These are phyloP conservation scores for Daldinia eschscholtzii DNA, from an alignment of 2,329 filamentous ascomycete species.

Conservation along the genomic window DNA sequence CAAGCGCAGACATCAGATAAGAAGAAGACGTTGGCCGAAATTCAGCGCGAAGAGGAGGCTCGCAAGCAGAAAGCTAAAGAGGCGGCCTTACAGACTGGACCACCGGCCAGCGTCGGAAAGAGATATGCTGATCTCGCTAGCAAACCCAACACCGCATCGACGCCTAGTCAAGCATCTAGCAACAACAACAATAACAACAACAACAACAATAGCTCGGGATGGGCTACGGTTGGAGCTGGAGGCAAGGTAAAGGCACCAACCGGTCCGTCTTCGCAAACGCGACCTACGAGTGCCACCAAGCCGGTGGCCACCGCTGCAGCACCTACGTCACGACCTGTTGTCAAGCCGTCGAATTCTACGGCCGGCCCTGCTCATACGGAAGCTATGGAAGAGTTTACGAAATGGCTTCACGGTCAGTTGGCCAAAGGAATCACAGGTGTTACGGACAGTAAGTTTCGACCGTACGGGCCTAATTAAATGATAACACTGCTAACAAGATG, in stretches of 20 bases:
- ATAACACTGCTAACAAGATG: slow-evolving; percentile 51
- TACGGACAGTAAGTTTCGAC: slow-evolving; percentile 63
- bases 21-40: slow-evolving; percentile 95
- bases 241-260: slow-evolving; percentile 88
- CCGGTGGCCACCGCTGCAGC: slow-evolving; percentile 55
- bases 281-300: slow-evolving; percentile 61
- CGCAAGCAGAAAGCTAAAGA: slow-evolving; percentile 82
- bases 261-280: slow-evolving; percentile 64
- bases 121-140: slow-evolving; percentile 94
- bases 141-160: slow-evolving; percentile 65
- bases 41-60: slow-evolving; percentile 94
- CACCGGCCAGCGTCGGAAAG: slow-evolving; percentile 73
- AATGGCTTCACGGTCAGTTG: slow-evolving; percentile 88
- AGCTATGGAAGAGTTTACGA: slow-evolving; percentile 92
- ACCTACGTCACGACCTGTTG: slow-evolving; percentile 63
- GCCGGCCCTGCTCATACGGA: slow-evolving; percentile 59
- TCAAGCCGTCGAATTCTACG: slow-evolving; percentile 63
- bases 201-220: slow-evolving; percentile 68
- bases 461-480: not conserved
- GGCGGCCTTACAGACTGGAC: slow-evolving; percentile 60
- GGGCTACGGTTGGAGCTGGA: slow-evolving; percentile 95
- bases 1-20: slow-evolving; percentile 55
- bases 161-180: slow-evolving; percentile 58
- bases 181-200: slow-evolving; percentile 47
- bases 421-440: slow-evolving; percentile 74